Base-by-base conservation (phyloP, 345 rosid genomes). In the Camelina neglecta region DNA sequence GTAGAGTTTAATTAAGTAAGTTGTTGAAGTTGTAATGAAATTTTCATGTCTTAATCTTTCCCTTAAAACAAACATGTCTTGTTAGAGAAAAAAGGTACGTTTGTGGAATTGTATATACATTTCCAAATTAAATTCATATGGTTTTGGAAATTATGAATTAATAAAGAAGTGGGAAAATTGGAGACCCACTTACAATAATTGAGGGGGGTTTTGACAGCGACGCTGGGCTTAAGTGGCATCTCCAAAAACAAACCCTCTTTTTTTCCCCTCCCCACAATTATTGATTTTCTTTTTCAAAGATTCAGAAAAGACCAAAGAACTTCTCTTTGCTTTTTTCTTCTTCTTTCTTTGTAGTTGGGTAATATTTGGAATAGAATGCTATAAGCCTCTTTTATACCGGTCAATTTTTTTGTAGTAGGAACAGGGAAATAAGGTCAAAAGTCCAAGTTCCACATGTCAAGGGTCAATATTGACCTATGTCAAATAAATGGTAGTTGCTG, bases 161-260 rank as follows among this genome's bases (percentile, higher is more conserved):
- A 64, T 63, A 24, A 24, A 62, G 45, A 74, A 41, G 71, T 69
- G 67, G 79, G 47, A 74, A 74, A 60, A 35, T 73, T 51, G 9
- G 68, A 66, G 75, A 74, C 75, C 72, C 79, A 74, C 75, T 69
- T 54, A 50, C 51, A 79, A 72, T 72, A 60, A 72, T 78, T 65
- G 81, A 72, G 73, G 54, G 21, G 21, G 36, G 6, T 66, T 65
- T 65, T 26, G 76, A 77, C 49, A 71, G 55, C 67, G 81, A 77
- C 81, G 48, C 67, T 65, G 7, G 41, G 76, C 72, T 78, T 71
- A 44, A 78, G 73, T 78, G 81, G 77, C 81, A 72, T 71, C 81
- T 78, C 73, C 81, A 65, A 65, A 71, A 64, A 38, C 73, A 60
- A 66, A 6, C 53, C 12, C 41, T 51, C 69, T 71, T 65, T 78